Base-by-base conservation (phyloP, 768 basidiomycete species). In the Russula abietina region DNA sequence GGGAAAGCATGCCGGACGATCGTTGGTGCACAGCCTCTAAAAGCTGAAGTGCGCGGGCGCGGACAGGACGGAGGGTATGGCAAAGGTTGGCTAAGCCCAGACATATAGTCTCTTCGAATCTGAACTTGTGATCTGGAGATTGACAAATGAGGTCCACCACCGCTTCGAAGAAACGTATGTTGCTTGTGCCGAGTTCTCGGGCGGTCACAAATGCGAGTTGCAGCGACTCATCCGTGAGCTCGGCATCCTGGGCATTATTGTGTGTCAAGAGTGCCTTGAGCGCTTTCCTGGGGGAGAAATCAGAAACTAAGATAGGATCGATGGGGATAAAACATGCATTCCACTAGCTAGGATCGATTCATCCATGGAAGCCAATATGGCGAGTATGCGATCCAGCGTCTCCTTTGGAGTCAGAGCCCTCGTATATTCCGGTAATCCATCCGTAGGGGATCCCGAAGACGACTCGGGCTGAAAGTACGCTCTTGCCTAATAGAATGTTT, bases 31-130 rank as follows among this genome's bases (percentile, higher is more conserved):
- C 80, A 32, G 80, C 79, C 65, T 89, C 89, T 22, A 95, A 76
- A 69, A 92, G 83, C 66, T 85, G 80, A 72, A 94, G 89, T 1
- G 95, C 88, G 50, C 82, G 82, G n/a, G 81, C 80, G 12, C 94
- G 86, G 52, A 88, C 83, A 22, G 78, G 75, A 9, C 79, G 65
- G 26, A 82, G 78, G 3, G 84, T 81, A 71, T 95, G 88, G 36
- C 89, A 87, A 11, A 98, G 80, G 73, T 97, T 97, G 22, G 89
- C 86, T 22, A 97, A 75, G 2, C 88, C 89, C 16, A 96, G 78
- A 69, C 86, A 92, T 26, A 83, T 80, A 16, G 84, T 76, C 70
- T 96, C 92, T 28, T 85, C 78, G 69, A 93, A 89, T 4, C 81
- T 81, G 71, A 88, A 91, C 53, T 79, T 77, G 69, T 85, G 88